These are phyloP conservation scores for Leccinum variabile DNA, from an alignment of 1,284 basidiomycete species.

Conservation along the genomic window DNA sequence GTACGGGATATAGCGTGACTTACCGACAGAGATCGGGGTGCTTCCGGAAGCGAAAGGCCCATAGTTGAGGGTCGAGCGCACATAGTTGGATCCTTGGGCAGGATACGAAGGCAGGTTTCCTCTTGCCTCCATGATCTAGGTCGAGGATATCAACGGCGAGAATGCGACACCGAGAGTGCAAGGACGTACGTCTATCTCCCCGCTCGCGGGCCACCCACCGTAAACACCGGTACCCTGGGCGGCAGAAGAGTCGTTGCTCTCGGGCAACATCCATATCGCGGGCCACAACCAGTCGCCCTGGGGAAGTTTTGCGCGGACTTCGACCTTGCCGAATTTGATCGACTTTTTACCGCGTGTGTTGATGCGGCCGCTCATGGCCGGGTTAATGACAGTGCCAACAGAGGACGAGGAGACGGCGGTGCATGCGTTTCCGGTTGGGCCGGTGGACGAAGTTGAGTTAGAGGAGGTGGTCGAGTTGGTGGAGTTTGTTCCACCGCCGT, in stretches of 20 bases:
- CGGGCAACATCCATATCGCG: conserved; percentile 81
- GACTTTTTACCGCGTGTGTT: conserved; percentile 62
- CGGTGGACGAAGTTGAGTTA: conserved; percentile 25
- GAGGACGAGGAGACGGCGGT: conserved; percentile 61
- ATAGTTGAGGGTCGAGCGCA: conserved; percentile 76
- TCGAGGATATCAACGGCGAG: not conserved
- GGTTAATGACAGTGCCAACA: conserved; percentile 71
- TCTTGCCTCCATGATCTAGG: conserved; percentile 69
- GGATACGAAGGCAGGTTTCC: conserved; percentile 66
- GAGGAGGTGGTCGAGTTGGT: conserved; percentile 25
- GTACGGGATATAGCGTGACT: conserved; percentile 32
- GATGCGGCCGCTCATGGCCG: conserved; percentile 73
- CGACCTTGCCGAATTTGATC: conserved; percentile 72
- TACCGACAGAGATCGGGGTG: conserved; percentile 52
- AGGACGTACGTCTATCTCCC: conserved; percentile 66
- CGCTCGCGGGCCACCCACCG: conserved; percentile 72
- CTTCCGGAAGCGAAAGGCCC: conserved; percentile 48
- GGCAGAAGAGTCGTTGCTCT: conserved; percentile 39
- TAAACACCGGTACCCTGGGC: conserved; percentile 46
- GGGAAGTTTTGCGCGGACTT: conserved; percentile 50
- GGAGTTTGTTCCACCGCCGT: conserved; percentile 25
- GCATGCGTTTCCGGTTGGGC: conserved; percentile 33
- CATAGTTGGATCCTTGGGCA: conserved; percentile 68
- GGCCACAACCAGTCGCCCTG: conserved; percentile 78
- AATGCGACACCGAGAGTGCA: not conserved